These are phyloP conservation scores for Ceratocystis albifundus DNA, from an alignment of 2,329 filamentous ascomycete genomes.

Conservation along the genomic window DNA sequence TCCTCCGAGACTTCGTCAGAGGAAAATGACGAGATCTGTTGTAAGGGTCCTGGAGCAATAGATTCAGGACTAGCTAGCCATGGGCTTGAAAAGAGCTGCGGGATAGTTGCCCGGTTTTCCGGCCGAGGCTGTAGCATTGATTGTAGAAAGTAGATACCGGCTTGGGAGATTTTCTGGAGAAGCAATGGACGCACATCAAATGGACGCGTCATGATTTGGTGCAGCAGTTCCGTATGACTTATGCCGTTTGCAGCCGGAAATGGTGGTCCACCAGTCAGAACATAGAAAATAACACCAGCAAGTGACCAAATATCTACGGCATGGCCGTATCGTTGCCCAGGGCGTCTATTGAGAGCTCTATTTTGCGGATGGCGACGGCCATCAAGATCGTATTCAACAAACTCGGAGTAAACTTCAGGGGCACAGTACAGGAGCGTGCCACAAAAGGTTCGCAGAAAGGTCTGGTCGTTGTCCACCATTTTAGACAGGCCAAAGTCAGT, in stretches of 20 bases:
- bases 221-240: slow-evolving; percentile 65
- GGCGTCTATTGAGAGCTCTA: slow-evolving; percentile 25
- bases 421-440: slow-evolving; percentile 93
- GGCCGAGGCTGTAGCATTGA: slow-evolving; percentile 77
- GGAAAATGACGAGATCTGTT: slow-evolving; percentile 33
- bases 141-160: slow-evolving; percentile 61
- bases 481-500: slow-evolving; percentile 97
- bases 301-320: slow-evolving; percentile 95
- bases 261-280: slow-evolving; percentile 67
- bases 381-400: slow-evolving; percentile 55
- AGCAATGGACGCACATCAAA: slow-evolving; percentile 56
- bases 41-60: slow-evolving; percentile 25
- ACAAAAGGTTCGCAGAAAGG: slow-evolving; percentile 91
- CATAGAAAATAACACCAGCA: slow-evolving; percentile 80
- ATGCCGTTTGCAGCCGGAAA: slow-evolving; percentile 68
- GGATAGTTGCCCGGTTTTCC: slow-evolving; percentile 60
- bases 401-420: slow-evolving; percentile 83
- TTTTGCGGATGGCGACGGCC: slow-evolving; percentile 52
- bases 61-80: slow-evolving; percentile 49
- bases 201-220: slow-evolving; percentile 71
- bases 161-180: slow-evolving; percentile 46
- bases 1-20: slow-evolving; percentile 53
- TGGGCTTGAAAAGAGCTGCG: slow-evolving; percentile 55
- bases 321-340: slow-evolving; percentile 65
- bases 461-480: slow-evolving; percentile 78